Evolutionary conservation across 2,329 filamentous ascomycete genomes (phyloP).

Genomic region (Annulohypoxylon truncatum): DNA sequence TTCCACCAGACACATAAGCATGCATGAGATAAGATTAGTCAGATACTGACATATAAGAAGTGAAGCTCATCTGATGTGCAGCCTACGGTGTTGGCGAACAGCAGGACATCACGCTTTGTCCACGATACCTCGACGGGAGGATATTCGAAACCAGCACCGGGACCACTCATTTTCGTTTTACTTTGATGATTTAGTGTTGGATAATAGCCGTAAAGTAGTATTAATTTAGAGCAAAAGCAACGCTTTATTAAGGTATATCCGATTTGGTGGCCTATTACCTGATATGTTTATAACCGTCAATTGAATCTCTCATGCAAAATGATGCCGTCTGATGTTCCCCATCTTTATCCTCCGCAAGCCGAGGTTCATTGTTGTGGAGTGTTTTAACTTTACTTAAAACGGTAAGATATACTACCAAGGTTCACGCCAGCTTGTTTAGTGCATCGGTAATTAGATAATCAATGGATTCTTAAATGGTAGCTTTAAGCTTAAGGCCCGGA

Average conservation of each 20-base stretch:
- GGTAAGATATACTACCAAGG: not conserved
- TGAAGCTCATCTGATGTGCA: constrained; percentile 88
- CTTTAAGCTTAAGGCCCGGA: too few relatives aligned
- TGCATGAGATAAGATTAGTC: not conserved
- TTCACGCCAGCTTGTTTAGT: not conserved
- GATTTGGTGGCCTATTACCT: not conserved
- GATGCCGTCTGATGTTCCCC: constrained; percentile 4
- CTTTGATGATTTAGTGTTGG: not conserved
- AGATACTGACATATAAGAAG: constrained; percentile 81
- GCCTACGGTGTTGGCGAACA: constrained; percentile 92
- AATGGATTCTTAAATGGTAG: too few relatives aligned
- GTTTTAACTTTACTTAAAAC: not conserved
- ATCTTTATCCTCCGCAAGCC: constrained; percentile 27
- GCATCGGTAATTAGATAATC: too few relatives aligned
- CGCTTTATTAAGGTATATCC: not conserved
- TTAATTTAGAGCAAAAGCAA: not conserved
- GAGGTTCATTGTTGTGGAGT: constrained; percentile 33
- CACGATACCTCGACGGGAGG: constrained; percentile 81
- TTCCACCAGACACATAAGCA: constrained; percentile 1
- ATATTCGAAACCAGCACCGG: constrained; percentile 81
- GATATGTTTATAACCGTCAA: not conserved
- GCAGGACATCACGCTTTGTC: constrained; percentile 86
- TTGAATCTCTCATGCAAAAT: constrained; percentile 6
- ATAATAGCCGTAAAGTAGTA: not conserved
- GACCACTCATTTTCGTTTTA: constrained; percentile 57